phyloP scores from a whole-genome alignment of 345 rosid species.

The Eucalyptus paniculata region DNA sequence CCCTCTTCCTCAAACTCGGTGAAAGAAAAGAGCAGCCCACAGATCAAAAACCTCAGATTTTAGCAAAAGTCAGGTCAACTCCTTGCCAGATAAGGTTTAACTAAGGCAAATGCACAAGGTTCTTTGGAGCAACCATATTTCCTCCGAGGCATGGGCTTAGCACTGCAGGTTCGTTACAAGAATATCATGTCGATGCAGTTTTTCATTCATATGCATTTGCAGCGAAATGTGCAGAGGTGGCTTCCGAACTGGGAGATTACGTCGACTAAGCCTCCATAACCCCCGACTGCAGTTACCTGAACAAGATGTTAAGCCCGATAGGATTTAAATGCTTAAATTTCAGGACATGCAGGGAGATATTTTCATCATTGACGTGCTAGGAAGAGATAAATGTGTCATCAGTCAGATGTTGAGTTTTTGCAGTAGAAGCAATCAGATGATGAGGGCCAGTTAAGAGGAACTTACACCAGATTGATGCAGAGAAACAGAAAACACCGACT shows the following conservation, averaged over 20 bases:
- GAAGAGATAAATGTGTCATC: background rate
- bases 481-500: conserved; percentile 67
- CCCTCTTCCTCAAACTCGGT: background rate
- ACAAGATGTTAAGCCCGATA: background rate
- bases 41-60: background rate
- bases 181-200: background rate
- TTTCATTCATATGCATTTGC: conserved; percentile 4
- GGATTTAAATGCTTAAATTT: background rate
- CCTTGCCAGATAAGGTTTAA: background rate
- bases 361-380: background rate
- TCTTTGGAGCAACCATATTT: background rate
- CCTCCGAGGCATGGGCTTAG: background rate
- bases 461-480: conserved; percentile 72
- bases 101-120: background rate
- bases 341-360: background rate
- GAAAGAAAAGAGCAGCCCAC: background rate
- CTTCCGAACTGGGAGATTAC: conserved; percentile 88
- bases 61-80: background rate
- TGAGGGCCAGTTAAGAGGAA: background rate
- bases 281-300: conserved; percentile 78
- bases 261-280: conserved; percentile 87
- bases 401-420: background rate
- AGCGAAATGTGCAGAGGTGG: conserved; percentile 80
- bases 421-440: background rate
- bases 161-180: background rate